These are phyloP conservation scores for Fusarium nisikadoi DNA, from an alignment of 2,329 filamentous ascomycete species.

Conservation along the genomic window DNA sequence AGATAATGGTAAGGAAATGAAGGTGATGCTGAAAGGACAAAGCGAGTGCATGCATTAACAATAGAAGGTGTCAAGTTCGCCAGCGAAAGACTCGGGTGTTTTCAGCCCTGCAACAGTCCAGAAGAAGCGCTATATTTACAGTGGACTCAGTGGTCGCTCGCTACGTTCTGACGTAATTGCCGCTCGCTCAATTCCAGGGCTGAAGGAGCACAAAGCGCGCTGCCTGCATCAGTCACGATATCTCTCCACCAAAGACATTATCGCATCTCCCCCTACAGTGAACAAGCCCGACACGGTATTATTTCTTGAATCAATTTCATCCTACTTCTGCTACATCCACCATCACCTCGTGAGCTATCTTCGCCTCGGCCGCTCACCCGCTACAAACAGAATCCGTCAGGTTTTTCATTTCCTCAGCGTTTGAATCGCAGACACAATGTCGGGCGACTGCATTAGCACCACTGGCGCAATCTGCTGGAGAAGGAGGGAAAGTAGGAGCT, in stretches of 20 bases:
- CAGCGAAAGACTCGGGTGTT: too few relatives aligned
- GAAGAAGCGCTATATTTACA: not conserved
- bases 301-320: too few relatives aligned
- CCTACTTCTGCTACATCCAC: accelerated
- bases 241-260: not conserved
- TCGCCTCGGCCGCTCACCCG: not conserved
- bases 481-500: not conserved
- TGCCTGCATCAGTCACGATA: not conserved
- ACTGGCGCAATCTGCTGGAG: not conserved
- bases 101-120: not conserved
- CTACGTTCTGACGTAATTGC: not conserved
- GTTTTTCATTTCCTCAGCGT: not conserved
- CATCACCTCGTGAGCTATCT: too few relatives aligned
- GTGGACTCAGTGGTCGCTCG: not conserved
- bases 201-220: too few relatives aligned
- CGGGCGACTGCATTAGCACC: not conserved
- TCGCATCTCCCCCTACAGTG: not conserved
- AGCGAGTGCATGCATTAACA: not conserved
- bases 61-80: too few relatives aligned
- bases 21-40: too few relatives aligned
- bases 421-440: not conserved
- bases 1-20: too few relatives aligned
- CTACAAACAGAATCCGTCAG: not conserved
- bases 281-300: not conserved
- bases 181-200: not conserved